Conservation (phyloP, 352 stramenopile species). For the Pythium plurisporium region DNA sequence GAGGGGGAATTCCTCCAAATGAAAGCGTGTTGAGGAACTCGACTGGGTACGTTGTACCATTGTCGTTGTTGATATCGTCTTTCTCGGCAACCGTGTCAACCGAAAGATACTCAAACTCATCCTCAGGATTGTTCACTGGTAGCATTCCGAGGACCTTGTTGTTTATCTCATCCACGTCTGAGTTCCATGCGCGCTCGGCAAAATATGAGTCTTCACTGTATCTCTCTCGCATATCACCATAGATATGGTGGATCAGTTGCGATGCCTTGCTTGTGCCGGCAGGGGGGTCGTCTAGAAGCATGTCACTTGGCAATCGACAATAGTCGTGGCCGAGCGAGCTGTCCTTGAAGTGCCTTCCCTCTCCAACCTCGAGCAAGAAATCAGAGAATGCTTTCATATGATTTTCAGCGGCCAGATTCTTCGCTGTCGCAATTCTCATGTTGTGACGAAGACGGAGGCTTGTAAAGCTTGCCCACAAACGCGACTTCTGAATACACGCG, state of each 20-base stretch:
- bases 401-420: not conserved
- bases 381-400: not conserved
- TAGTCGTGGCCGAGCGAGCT: not conserved
- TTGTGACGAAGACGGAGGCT: not conserved
- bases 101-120: not conserved
- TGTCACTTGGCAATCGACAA: not conserved
- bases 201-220: constrained; percentile 1
- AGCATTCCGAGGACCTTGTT: constrained; percentile 3
- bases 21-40: constrained; percentile 11
- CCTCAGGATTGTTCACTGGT: not conserved
- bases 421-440: not conserved
- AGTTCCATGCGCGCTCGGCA: constrained; percentile 5
- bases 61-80: not conserved
- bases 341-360: constrained; percentile 5
- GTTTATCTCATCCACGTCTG: constrained; percentile 10
- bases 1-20: not conserved
- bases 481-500: not conserved
- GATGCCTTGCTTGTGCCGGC: not conserved
- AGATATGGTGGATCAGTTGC: not conserved
- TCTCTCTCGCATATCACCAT: not conserved
- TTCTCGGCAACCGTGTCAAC: not conserved
- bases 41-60: not conserved
- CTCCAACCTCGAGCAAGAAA: constrained; percentile 1
- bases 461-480: not conserved
- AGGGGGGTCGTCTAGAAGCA: not conserved